A percentile compares a stretch with the other conserved stretches of the same genome.
Evolutionary conservation across 805 yeast species (phyloP).

Genomic region (Schizosaccharomyces octosporus): DNA sequence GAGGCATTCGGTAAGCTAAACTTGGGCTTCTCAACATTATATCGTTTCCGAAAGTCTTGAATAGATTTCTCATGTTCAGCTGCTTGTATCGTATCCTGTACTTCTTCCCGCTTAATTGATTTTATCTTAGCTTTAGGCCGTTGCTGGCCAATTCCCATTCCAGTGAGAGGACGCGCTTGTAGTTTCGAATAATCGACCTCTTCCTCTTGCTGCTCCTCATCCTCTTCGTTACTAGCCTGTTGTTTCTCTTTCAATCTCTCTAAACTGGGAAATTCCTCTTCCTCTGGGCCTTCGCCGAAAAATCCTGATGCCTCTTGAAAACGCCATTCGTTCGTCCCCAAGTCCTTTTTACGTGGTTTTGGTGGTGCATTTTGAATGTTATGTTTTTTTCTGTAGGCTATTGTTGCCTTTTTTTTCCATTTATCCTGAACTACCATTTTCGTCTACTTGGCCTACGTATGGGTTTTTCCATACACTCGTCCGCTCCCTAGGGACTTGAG

Average conservation of each 20-base stretch:
- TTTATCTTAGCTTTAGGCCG: background rate
- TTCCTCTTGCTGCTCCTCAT: background rate
- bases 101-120: background rate
- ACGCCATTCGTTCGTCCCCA: background rate
- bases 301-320: background rate
- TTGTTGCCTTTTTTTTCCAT: slow-evolving; percentile 1
- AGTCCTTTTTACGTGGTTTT: background rate
- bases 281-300: background rate
- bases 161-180: background rate
- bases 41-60: background rate
- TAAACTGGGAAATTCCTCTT: background rate
- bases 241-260: background rate
- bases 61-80: background rate
- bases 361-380: background rate
- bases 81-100: background rate
- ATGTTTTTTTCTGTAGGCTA: background rate
- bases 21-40: background rate
- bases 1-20: background rate
- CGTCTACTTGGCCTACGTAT: too few relatives aligned
- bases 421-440: slow-evolving; percentile 2
- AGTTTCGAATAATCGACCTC: background rate
- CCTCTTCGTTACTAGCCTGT: background rate
- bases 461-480: too few relatives aligned
- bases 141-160: background rate
- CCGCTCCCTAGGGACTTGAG: too few relatives aligned